These are phyloP conservation scores for Gynandropsis gynandra DNA, from an alignment of 345 rosid genomes.

Conservation along the genomic window DNA sequence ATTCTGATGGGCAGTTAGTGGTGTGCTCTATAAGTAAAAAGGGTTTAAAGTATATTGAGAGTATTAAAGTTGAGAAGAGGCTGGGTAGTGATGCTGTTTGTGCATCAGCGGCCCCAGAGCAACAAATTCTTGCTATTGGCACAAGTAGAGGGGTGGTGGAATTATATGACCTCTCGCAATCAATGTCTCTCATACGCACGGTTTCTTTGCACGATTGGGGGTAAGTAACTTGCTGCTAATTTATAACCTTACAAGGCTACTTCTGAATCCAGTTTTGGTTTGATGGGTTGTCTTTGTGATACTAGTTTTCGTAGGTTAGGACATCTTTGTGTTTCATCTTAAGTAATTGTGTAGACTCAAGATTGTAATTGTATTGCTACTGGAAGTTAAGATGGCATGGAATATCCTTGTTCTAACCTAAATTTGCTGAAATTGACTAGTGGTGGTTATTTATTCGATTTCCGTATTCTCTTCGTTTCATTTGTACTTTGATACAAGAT, in stretches of 20 bases:
- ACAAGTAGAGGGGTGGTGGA: slow-evolving; percentile 85
- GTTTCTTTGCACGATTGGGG: slow-evolving; percentile 95
- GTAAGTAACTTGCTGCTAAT: slow-evolving; percentile 38
- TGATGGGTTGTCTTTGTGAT: neutral
- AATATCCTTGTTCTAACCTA: slow-evolving; percentile 10
- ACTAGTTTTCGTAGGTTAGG: slow-evolving; percentile 8
- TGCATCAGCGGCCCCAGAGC: slow-evolving; percentile 75
- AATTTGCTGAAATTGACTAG: slow-evolving; percentile 6
- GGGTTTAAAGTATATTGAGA: slow-evolving; percentile 67
- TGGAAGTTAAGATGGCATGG: slow-evolving; percentile 7
- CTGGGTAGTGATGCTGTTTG: slow-evolving; percentile 79
- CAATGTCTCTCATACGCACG: slow-evolving; percentile 61
- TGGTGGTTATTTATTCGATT: neutral
- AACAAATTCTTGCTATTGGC: slow-evolving; percentile 92
- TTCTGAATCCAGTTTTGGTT: neutral
- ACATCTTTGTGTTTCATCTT: neutral
- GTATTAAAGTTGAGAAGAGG: slow-evolving; percentile 56
- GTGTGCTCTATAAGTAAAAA: slow-evolving; percentile 82
- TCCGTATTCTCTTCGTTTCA: slow-evolving; percentile 8
- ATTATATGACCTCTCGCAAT: slow-evolving; percentile 68
- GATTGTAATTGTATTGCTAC: neutral
- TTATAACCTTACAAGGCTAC: neutral
- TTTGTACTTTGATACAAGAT: slow-evolving; percentile 2
- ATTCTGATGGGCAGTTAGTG: slow-evolving; percentile 61
- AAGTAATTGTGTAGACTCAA: neutral